Evolutionary conservation across 2,329 filamentous ascomycete species (phyloP).

Genomic region (Calycina herbarum): DNA sequence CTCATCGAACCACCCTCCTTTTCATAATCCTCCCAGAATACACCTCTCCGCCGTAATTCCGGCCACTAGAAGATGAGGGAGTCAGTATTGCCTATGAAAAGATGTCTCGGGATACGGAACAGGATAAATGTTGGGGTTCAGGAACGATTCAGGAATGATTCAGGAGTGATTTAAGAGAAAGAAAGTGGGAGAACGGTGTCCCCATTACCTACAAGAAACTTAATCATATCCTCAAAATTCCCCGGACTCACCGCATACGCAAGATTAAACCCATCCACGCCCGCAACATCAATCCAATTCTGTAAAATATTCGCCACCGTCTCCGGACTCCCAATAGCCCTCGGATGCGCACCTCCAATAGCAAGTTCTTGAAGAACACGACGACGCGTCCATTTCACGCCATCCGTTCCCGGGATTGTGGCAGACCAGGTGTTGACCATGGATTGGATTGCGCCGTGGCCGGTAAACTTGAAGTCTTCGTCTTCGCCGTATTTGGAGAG

Average conservation of each 20-base stretch:
- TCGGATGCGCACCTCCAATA: constrained; percentile 10
- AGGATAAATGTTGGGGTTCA: too few species aligned
- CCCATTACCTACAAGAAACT: constrained; percentile 46
- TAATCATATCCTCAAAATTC: constrained; percentile 66
- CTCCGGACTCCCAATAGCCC: neutral
- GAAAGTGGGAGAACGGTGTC: too few species aligned
- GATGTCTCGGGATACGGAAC: too few species aligned
- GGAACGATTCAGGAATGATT: too few species aligned
- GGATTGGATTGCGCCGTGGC: constrained; percentile 45
- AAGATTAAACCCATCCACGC: constrained; percentile 27
- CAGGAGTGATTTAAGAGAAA: too few species aligned
- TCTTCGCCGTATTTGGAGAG: constrained; percentile 36
- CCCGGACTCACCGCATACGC: constrained; percentile 56
- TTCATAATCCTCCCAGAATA: constrained; percentile 53
- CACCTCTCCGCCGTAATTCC: constrained; percentile 57
- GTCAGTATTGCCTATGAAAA: too few species aligned
- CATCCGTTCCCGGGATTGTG: constrained; percentile 58
- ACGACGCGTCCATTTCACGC: constrained; percentile 64
- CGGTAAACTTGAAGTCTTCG: constrained; percentile 39
- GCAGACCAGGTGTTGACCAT: constrained; percentile 45
- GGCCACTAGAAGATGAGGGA: constrained; percentile 44
- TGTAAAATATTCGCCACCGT: constrained; percentile 21
- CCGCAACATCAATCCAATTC: constrained; percentile 18
- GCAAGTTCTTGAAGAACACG: constrained; percentile 41
- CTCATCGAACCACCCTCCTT: constrained; percentile 20